These are phyloP conservation scores for Starmerella floris DNA, from an alignment of 805 yeast species.

Conservation along the genomic window DNA sequence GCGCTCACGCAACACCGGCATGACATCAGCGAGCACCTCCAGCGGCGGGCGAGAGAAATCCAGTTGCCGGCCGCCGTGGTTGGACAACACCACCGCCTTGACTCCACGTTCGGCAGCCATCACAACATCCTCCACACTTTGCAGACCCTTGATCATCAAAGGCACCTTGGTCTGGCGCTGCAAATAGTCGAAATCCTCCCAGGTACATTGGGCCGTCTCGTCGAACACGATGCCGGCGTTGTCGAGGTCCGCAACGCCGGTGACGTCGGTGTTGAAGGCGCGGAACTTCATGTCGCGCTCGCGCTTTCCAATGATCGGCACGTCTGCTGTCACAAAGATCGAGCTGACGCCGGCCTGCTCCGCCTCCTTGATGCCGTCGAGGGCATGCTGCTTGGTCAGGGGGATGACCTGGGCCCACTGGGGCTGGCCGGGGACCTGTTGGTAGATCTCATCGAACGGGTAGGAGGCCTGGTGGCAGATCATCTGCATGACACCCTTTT, in stretches of 20 bases:
- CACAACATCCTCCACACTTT: conserved; percentile 63
- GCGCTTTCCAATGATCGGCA: conserved; percentile 78
- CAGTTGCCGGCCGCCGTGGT: conserved; percentile 83
- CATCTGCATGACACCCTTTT: conserved; percentile 70
- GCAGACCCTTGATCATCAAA: conserved; percentile 66
- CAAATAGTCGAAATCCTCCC: conserved; percentile 29
- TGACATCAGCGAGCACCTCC: conserved; percentile 53
- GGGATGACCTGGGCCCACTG: conserved; percentile 88
- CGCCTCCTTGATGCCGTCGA: conserved; percentile 49
- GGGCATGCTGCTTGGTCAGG: conserved; percentile 51
- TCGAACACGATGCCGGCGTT: conserved; percentile 41
- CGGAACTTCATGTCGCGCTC: conserved; percentile 54
- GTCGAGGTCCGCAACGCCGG: conserved; percentile 76
- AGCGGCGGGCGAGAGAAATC: conserved; percentile 70
- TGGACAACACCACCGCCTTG: conserved; percentile 66
- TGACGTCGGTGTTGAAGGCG: conserved; percentile 45
- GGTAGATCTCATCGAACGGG: conserved; percentile 71
- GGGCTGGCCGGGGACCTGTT: conserved; percentile 57
- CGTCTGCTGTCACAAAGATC: conserved; percentile 68
- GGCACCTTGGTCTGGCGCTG: conserved; percentile 19
- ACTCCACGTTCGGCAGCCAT: conserved; percentile 58
- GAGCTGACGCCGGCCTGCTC: conserved; percentile 60
- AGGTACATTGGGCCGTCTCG: conserved; percentile 25
- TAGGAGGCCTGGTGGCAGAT: conserved; percentile 83
- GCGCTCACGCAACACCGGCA: conserved; percentile 31